Conservation (phyloP, 139 green algal genomes). For the Chlorella sp. region DNA sequence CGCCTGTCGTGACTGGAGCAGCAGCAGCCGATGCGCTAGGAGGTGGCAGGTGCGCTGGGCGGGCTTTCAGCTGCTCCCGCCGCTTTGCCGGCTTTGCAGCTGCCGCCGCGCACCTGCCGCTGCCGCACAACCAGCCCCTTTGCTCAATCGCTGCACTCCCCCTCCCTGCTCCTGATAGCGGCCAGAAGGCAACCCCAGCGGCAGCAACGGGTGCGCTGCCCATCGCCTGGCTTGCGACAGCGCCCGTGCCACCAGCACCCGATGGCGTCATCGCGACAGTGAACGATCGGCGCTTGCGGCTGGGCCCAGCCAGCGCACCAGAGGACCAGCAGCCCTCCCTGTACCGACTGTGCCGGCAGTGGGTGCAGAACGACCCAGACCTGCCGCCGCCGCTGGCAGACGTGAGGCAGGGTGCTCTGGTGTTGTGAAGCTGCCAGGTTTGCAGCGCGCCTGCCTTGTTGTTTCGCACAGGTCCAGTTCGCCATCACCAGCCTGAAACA, state of each 20-base stretch:
- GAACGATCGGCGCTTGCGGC: constrained; percentile 8
- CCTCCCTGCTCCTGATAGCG: not conserved
- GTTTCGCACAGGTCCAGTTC: too few relatives aligned
- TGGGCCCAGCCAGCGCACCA: not conserved
- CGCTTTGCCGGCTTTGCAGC: not conserved
- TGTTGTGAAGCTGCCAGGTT: not conserved
- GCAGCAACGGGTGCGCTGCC: not conserved
- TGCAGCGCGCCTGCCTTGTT: not conserved
- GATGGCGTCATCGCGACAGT: not conserved
- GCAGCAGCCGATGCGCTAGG: too few relatives aligned
- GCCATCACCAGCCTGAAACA: too few relatives aligned
- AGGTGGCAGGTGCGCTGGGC: not conserved
- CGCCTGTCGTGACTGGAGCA: too few relatives aligned
- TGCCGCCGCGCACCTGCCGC: not conserved
- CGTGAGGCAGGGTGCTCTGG: too few relatives aligned
- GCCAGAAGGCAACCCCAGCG: not conserved
- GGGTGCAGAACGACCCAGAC: constrained; percentile 42
- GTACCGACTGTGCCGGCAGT: constrained; percentile 38
- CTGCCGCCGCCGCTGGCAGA: not conserved
- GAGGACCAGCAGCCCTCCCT: constrained; percentile 23
- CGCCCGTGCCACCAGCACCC: not conserved
- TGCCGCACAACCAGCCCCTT: too few relatives aligned
- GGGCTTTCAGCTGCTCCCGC: not conserved
- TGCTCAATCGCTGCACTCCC: not conserved
- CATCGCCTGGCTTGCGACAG: not conserved